Conservation (phyloP, 2,329 filamentous ascomycete species). For the Trichoderma citrinoviride region DNA sequence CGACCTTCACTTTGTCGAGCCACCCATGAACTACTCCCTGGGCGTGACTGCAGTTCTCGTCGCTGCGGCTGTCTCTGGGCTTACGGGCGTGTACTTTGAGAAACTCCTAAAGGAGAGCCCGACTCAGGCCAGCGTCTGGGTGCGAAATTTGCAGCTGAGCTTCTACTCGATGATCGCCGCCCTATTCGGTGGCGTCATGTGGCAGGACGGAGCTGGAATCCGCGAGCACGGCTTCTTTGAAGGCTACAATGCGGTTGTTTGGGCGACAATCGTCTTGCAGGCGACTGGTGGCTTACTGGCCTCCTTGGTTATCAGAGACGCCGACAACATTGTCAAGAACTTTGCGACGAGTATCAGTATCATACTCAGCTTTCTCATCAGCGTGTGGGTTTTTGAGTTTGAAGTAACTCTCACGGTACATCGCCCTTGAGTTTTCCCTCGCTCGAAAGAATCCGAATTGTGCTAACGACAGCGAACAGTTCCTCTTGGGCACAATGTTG, state of each 20-base stretch:
- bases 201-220: slow-evolving; percentile 83
- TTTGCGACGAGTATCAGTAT: slow-evolving; percentile 93
- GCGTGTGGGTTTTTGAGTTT: slow-evolving; percentile 82
- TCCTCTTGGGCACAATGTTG: slow-evolving; percentile 72
- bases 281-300: slow-evolving; percentile 78
- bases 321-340: slow-evolving; percentile 81
- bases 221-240: slow-evolving; percentile 85
- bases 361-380: slow-evolving; percentile 79
- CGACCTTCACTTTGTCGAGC: slow-evolving; percentile 47
- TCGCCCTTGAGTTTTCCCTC: neutral
- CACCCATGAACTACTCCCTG: slow-evolving; percentile 70
- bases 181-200: slow-evolving; percentile 79
- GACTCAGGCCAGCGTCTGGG: slow-evolving; percentile 77
- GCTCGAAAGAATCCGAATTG: too few species aligned
- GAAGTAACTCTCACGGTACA: slow-evolving; percentile 66
- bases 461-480: slow-evolving; percentile 51
- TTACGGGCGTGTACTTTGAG: slow-evolving; percentile 85
- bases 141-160: slow-evolving; percentile 89
- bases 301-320: slow-evolving; percentile 42
- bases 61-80: slow-evolving; percentile 75
- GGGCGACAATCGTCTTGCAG: slow-evolving; percentile 79
- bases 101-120: slow-evolving; percentile 88
- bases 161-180: slow-evolving; percentile 93
- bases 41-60: slow-evolving; percentile 76
- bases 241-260: slow-evolving; percentile 90